These are phyloP conservation scores for Didymellaceae sp. DNA, from an alignment of 2,329 filamentous ascomycete species.

Conservation along the genomic window DNA sequence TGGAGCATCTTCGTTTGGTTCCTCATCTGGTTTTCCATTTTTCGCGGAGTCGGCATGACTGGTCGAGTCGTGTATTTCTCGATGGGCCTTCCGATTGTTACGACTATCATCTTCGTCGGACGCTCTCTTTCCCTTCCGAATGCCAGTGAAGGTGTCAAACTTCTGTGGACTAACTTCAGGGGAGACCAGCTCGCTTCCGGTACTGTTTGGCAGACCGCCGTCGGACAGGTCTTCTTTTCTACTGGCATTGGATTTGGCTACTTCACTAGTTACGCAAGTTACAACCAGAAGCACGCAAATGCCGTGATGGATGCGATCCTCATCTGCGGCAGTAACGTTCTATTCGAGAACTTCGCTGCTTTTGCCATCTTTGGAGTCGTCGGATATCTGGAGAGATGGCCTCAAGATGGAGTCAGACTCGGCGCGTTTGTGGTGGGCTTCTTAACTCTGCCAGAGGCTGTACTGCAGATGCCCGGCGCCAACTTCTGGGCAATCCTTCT, in stretches of 20 bases:
- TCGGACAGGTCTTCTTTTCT: conserved; percentile 66
- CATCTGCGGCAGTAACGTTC: conserved; percentile 62
- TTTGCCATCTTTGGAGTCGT: conserved; percentile 64
- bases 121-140: conserved; percentile 62
- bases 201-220: conserved; percentile 65
- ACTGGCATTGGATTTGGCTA: conserved; percentile 64
- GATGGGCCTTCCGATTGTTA: conserved; percentile 66
- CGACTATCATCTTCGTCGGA: conserved; percentile 63
- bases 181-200: conserved; percentile 59
- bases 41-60: conserved; percentile 64
- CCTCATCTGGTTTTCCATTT: conserved; percentile 65
- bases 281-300: conserved; percentile 63
- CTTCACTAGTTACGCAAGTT: conserved; percentile 65
- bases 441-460: conserved; percentile 63
- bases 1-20: conserved; percentile 67
- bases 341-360: conserved; percentile 62
- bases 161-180: conserved; percentile 59
- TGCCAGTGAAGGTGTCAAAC: conserved; percentile 59
- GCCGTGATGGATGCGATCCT: conserved; percentile 65
- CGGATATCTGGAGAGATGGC: conserved; percentile 55
- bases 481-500: conserved; percentile 66
- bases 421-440: conserved; percentile 66
- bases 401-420: conserved; percentile 53
- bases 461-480: conserved; percentile 63
- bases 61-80: conserved; percentile 67